Evolutionary conservation across 306 rosid species (phyloP).

Genomic region (Ormosia emarginata): DNA sequence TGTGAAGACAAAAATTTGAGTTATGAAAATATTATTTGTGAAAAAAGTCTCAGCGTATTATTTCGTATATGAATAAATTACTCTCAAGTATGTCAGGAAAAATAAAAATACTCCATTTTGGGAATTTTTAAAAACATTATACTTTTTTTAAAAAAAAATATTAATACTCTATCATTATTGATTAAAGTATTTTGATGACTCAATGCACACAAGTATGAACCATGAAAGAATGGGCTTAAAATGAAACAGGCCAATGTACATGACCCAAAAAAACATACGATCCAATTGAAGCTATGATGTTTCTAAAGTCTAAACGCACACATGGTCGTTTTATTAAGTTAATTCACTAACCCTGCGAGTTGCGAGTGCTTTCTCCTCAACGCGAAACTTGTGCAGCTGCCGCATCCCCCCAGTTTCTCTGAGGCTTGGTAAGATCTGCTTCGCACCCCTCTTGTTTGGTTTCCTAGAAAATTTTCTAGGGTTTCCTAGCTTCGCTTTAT

Average conservation of each 20-base stretch:
- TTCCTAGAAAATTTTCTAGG: not conserved
- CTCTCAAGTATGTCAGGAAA: no score
- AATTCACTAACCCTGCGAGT: not conserved
- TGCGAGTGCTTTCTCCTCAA: not conserved
- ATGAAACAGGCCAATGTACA: not conserved
- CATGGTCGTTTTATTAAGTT: not conserved
- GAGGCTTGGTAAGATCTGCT: conserved; percentile 8
- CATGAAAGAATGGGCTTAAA: not conserved
- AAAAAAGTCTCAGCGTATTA: no score
- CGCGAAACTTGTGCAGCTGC: not conserved
- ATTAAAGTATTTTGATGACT: no score
- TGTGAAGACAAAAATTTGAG: no score
- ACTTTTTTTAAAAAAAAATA: no score
- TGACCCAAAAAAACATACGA: not conserved
- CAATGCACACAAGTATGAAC: no score
- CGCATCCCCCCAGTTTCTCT: not conserved
- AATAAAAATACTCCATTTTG: no score
- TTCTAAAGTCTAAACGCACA: not conserved
- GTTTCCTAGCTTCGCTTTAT: not conserved
- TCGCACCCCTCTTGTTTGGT: not conserved
- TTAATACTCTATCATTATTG: no score
- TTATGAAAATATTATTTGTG: no score
- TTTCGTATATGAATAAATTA: no score
- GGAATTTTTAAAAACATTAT: no score
- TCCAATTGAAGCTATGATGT: no score